Conservation (phyloP, 1,284 basidiomycete species). For the Sparassis latifolia region DNA sequence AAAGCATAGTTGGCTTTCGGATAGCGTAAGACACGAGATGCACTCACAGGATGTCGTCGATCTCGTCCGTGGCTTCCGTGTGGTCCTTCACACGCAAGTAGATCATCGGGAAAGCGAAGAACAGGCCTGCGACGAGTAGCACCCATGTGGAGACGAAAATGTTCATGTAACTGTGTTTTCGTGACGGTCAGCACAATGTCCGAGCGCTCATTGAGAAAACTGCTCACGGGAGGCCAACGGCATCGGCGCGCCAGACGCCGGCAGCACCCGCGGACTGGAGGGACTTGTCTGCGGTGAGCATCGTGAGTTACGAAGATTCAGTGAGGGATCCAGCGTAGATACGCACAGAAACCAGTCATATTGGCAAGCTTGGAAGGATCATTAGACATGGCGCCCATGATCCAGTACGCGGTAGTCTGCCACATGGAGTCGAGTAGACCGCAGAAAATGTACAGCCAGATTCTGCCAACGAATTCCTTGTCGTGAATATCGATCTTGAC, state of each 20-base stretch:
- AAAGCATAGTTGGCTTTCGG: too few species aligned
- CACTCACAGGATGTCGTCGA: conserved; percentile 24
- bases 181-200: neutral
- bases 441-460: conserved; percentile 53
- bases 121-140: conserved; percentile 33
- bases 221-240: conserved; percentile 30
- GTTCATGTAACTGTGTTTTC: conserved; percentile 31
- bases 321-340: neutral
- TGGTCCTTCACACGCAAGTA: conserved; percentile 34
- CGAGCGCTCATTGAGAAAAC: neutral
- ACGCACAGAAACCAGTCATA: conserved; percentile 41
- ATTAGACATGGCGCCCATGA: conserved; percentile 45
- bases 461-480: conserved; percentile 40
- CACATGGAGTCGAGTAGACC: conserved; percentile 53
- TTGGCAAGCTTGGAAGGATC: conserved; percentile 40
- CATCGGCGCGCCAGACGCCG: conserved; percentile 37
- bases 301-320: conserved; percentile 4
- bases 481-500: conserved; percentile 50
- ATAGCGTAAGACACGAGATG: too few species aligned
- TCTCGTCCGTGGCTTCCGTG: conserved; percentile 25
- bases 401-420: conserved; percentile 56
- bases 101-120: conserved; percentile 42
- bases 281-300: conserved; percentile 31
- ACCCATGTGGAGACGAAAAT: conserved; percentile 39
- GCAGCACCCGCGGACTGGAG: conserved; percentile 39